Evolutionary conservation across 2,329 filamentous ascomycete genomes (phyloP), one percentile per base, ranked within the genome.

Genomic region (Cladosporium sp.): DNA sequence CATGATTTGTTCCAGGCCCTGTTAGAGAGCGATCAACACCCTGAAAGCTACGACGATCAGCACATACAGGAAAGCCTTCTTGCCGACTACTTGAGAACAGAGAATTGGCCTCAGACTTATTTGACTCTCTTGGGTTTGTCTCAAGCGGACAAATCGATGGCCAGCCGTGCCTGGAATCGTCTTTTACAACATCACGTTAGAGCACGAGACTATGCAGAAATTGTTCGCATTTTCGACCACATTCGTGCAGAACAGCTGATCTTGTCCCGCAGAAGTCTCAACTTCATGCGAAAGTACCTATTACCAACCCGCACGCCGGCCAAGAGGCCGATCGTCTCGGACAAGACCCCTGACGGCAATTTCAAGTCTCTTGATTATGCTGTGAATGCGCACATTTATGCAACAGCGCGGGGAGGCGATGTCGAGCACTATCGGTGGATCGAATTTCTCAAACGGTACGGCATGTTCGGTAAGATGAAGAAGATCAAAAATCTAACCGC

Each of bases 1-100:
- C 73, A 70, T 27, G 67, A 72, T 6, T 61, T 83, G 17, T 73
- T 82, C 47, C 65, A 73, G 7, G 73, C 75, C 54, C 62, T 84
- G 8, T 59, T 84, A 7, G 61, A 73, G 34, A 83, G 76, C 56
- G 83, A 87, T 61, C 78, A 84, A 52, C 83, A 86, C 66, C 82
- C 82, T 1, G 82, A 85, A 54, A 73, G 77, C 7, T 76, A 84
- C 43, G 82, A 83, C 56, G 77, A 86, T 59, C 56, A 54, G 4
- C 56, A 68, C 4, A 67, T 79, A 9, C 83, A 85, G 59, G 74
- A 80, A 54, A 67, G 68, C 3, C 67, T 86, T 4, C 68, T 86
- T 2, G 56, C 69, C 4, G 71, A 71, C 11, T 82, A 80, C 59
- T 71, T 81, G 19, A 64, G 72, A n/a, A 64, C 66, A 24, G 67